Evolutionary conservation across 495 filamentous ascomycete genomes (phyloP).

Genomic region (Daldinia caldariorum): DNA sequence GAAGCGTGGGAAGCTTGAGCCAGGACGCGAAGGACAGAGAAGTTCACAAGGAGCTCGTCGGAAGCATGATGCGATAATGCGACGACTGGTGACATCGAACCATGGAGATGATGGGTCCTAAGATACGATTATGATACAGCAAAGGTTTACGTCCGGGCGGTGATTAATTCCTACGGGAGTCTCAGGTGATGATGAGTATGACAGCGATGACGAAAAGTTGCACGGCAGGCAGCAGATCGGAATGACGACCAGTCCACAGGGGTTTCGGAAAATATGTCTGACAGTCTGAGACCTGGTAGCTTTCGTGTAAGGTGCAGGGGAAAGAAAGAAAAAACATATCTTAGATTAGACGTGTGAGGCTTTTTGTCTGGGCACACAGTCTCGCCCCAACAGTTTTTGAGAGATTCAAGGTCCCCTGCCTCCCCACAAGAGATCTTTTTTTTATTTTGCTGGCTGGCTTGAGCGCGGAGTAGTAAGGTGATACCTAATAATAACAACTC

Average conservation of each 20-base stretch:
- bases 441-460: constrained; percentile 6
- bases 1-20: constrained; percentile 87
- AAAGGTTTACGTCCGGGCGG: constrained; percentile 14
- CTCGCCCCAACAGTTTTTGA: constrained; percentile 20
- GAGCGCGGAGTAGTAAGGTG: constrained; percentile 3
- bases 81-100: constrained; percentile 46
- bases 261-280: constrained; percentile 42
- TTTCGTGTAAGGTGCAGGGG: constrained; percentile 24
- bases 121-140: constrained; percentile 23
- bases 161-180: constrained; percentile 12
- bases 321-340: background rate
- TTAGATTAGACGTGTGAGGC: constrained; percentile 38
- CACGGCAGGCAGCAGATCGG: constrained; percentile 38
- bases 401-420: constrained; percentile 20
- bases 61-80: constrained; percentile 72
- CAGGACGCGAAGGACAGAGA: constrained; percentile 87
- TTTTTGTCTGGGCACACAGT: constrained; percentile 17
- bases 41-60: constrained; percentile 91
- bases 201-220: constrained; percentile 35
- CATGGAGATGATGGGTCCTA: constrained; percentile 4
- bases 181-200: constrained; percentile 22
- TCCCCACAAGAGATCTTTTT: constrained; percentile 21
- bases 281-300: constrained; percentile 30
- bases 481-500: constrained; percentile 36
- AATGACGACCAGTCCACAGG: constrained; percentile 29